Conservation (phyloP, 2,329 filamentous ascomycete species). For the Xylariaceae sp. region DNA sequence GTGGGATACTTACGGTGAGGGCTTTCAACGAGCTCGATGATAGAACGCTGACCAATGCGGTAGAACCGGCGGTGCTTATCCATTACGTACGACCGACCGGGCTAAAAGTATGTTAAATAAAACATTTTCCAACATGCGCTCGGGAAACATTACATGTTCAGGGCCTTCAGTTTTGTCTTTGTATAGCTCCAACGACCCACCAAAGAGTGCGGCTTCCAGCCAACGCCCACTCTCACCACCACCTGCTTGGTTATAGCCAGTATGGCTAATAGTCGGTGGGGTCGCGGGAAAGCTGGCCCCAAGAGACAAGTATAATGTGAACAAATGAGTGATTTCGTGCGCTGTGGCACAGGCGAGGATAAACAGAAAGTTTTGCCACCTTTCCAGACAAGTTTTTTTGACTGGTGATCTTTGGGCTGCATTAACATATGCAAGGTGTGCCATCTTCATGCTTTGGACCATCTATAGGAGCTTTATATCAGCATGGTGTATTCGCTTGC, state of each 20-base stretch:
- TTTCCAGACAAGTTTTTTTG: background rate
- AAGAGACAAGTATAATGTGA: background rate
- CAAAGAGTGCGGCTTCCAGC: background rate
- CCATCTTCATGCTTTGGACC: background rate
- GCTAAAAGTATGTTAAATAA: background rate
- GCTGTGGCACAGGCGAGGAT: background rate
- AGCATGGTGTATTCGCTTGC: no score
- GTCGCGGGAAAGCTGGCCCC: background rate
- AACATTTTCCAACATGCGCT: background rate
- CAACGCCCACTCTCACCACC: background rate
- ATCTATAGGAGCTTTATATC: background rate
- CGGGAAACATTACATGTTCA: background rate
- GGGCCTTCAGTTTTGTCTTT: background rate
- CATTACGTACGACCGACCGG: background rate
- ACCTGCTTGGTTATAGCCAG: background rate
- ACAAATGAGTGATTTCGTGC: background rate
- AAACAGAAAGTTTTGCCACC: background rate
- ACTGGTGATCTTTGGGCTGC: background rate
- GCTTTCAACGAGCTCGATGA: background rate
- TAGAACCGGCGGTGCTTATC: background rate
- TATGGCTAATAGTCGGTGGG: background rate
- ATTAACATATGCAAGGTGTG: background rate
- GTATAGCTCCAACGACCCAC: background rate
- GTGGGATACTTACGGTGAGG: background rate
- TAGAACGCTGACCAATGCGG: background rate